These are phyloP conservation scores for Lasiodiplodia citricola DNA, from an alignment of 2,329 filamentous ascomycete species.

Conservation along the genomic window DNA sequence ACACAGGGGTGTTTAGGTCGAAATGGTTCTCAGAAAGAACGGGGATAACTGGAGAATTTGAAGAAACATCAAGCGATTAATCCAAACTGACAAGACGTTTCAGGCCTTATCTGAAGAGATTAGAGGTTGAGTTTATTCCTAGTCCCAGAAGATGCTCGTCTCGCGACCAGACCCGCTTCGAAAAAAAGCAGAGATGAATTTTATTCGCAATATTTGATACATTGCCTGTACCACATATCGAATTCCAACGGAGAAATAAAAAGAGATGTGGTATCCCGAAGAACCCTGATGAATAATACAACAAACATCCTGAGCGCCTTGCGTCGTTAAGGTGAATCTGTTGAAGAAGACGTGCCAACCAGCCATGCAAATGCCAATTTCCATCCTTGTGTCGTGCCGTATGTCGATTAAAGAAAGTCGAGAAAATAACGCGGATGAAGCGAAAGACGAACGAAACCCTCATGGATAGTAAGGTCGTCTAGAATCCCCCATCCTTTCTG, in stretches of 20 bases:
- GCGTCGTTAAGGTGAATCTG: slow-evolving; percentile 3
- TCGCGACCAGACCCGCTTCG: not conserved
- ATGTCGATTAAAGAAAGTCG: slow-evolving; percentile 9
- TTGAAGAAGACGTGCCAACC: not conserved
- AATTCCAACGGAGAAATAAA: not conserved
- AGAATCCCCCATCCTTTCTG: not conserved
- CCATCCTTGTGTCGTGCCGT: not conserved
- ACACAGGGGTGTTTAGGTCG: not conserved
- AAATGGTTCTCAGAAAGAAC: not conserved
- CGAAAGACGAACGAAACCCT: not conserved
- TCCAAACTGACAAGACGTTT: not conserved
- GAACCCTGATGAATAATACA: slow-evolving; percentile 8
- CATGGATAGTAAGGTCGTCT: not conserved
- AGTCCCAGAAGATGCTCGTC: not conserved
- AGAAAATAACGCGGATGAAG: not conserved
- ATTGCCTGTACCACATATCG: not conserved
- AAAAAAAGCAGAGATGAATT: not conserved
- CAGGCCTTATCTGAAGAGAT: not conserved
- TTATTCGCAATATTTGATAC: not conserved
- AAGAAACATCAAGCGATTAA: not conserved
- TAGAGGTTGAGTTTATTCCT: not conserved
- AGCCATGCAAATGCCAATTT: slow-evolving; percentile 12
- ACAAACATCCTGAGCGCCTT: slow-evolving; percentile 14
- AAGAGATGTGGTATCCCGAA: slow-evolving; percentile 14
- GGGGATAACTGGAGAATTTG: not conserved